Base-by-base conservation (phyloP, 805 yeast species). In the Citeromyces matritensis region DNA sequence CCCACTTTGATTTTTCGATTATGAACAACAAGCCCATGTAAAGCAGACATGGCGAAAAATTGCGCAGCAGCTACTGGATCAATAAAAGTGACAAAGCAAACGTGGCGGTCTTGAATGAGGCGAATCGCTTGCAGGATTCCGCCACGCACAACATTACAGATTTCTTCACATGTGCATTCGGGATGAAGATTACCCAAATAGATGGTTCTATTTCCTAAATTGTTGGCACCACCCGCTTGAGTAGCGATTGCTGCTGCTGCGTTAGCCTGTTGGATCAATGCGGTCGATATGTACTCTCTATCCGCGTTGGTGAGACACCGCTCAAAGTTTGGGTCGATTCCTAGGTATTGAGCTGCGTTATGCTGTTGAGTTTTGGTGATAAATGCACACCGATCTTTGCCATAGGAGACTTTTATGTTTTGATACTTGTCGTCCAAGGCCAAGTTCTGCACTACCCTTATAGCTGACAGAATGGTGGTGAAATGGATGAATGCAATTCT, bases 21-120 rank as follows among this genome's bases (percentile, higher is more conserved):
- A 48, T 82, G 94, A 37, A 88, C 79, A 12, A 85, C 70, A 37
- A 88, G 61, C 1, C 95, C 95, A 47, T 85, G 93, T 39, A 85
- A 60, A 46, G 84, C 85, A 41, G 94, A 77, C 81, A 83, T 76
- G 6, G 96, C 96, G 54, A 78, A 88, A 51, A 88, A 88, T 55
- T 88, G 97, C 2, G 95, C 95, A 1, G 97, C 97, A 3, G 96
- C 94, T 33, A 88, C 80, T 17, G 97, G 95, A 49, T 91, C 97
- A 40, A 88, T 77, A 50, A 91, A 88, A 9, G 97, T 88, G 32
- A 91, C 81, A 50, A 91, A 91, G 48, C 96, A 85, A 36, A 85
- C 88, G 47, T 82, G 94, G 39, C 88, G 71, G 47, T 84, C 96
- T 33, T 74, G 67, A 33, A 88, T 63, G 35, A 80, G 71, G 42